Evolutionary conservation across 495 filamentous ascomycete species (phyloP).

Genomic region (Hypoxylon fragiforme): DNA sequence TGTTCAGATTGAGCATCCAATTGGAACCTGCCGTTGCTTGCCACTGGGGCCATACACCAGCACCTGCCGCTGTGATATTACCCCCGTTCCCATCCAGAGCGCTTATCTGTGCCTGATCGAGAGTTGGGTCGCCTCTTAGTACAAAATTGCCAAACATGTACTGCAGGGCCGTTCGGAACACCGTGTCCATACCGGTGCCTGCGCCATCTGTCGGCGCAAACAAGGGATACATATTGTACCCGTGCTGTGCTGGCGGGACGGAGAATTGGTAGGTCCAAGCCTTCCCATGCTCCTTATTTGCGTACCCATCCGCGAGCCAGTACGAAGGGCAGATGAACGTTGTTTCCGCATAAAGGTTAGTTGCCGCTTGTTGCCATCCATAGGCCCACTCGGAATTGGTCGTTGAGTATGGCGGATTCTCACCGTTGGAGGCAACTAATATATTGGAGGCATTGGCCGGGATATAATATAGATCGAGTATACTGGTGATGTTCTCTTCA

Average conservation of each 20-base stretch:
- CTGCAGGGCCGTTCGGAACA: conserved; percentile 39
- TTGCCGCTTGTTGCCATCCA: conserved; percentile 40
- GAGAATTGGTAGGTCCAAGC: conserved; percentile 65
- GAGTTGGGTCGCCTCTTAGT: conserved; percentile 53
- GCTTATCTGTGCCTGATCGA: conserved; percentile 34
- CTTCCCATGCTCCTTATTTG: conserved; percentile 21
- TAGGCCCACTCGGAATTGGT: conserved; percentile 32
- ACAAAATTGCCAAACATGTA: conserved; percentile 58
- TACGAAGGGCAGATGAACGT: conserved; percentile 64
- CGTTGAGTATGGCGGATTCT: conserved; percentile 37
- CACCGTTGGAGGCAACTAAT: conserved; percentile 34
- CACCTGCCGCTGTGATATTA: conserved; percentile 22
- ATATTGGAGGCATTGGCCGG: conserved; percentile 29
- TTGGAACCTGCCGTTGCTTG: conserved; percentile 38
- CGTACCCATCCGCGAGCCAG: conserved; percentile 62
- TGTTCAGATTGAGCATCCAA: conserved; percentile 55
- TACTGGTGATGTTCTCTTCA: conserved; percentile 45
- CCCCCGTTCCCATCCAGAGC: conserved; percentile 23
- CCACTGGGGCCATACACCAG: conserved; percentile 29
- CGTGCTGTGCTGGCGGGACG: conserved; percentile 58
- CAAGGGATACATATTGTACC: conserved; percentile 48
- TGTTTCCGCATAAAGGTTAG: conserved; percentile 61
- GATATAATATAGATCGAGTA: conserved; percentile 51
- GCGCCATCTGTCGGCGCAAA: conserved; percentile 4
- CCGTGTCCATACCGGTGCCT: conserved; percentile 24